Evolutionary conservation across 148 eudicot genomes (phyloP).

Genomic region (Pouteria glomerata): DNA sequence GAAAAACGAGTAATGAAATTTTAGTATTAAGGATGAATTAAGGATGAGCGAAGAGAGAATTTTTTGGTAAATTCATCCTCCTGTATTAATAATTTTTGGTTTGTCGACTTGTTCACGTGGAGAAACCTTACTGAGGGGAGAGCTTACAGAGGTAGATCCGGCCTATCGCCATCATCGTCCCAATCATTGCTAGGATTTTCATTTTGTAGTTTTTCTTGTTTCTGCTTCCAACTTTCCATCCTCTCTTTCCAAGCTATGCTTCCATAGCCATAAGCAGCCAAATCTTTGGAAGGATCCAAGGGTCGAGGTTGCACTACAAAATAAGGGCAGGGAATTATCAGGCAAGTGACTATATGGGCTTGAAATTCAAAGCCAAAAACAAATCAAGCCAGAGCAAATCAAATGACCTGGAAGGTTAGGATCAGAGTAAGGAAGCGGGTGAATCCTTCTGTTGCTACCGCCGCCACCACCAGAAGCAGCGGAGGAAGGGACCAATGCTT

Average conservation of each 20-base stretch:
- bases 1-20: no score
- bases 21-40: no score
- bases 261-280: conserved; percentile 21
- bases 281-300: conserved; percentile 20
- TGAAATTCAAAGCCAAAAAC: not conserved
- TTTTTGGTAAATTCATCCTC: no score
- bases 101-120: not conserved
- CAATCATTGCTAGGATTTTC: not conserved
- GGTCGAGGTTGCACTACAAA: conserved; percentile 17
- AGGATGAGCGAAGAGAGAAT: no score
- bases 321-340: not conserved
- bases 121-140: not conserved
- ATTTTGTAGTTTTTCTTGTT: conserved; percentile 12
- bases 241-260: conserved; percentile 22
- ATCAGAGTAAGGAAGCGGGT: conserved; percentile 1
- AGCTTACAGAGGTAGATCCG: conserved; percentile 13
- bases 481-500: not conserved
- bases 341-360: not conserved
- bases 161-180: conserved; percentile 5
- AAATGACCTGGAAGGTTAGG: not conserved
- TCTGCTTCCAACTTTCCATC: conserved; percentile 19
- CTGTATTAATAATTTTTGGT: no score
- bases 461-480: not conserved
- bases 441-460: conserved; percentile 9
- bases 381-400: not conserved